These are phyloP conservation scores for Thermomyces lanuginosus DNA, from an alignment of 2,329 filamentous ascomycete species.

Conservation along the genomic window DNA sequence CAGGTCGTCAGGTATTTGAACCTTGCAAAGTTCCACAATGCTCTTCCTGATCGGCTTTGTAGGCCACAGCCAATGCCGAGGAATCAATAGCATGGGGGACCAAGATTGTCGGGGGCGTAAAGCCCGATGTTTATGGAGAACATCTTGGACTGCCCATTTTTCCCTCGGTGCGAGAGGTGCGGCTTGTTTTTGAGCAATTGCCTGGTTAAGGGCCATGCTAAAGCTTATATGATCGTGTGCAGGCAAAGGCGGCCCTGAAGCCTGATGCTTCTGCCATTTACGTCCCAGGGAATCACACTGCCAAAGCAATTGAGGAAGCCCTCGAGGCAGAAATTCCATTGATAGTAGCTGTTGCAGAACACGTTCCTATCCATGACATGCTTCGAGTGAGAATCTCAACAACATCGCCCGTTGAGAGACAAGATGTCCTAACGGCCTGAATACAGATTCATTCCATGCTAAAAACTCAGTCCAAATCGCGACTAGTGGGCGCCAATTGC, in stretches of 20 bases:
- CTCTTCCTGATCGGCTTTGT: too few relatives aligned
- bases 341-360: conserved; percentile 63
- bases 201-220: background rate
- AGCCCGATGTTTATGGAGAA: conserved; percentile 51
- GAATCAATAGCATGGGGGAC: conserved; percentile 66
- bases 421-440: conserved; percentile 4
- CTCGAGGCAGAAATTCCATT: conserved; percentile 64
- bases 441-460: conserved; percentile 50
- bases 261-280: conserved; percentile 68
- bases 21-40: too few relatives aligned
- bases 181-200: conserved; percentile 3
- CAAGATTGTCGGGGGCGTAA: conserved; percentile 64
- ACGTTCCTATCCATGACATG: conserved; percentile 64
- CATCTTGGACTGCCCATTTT: conserved; percentile 59
- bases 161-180: conserved; percentile 46
- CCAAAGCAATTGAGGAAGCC: conserved; percentile 59
- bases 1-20: conserved; percentile 21
- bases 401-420: conserved; percentile 1
- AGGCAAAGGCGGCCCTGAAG: conserved; percentile 53
- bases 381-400: conserved; percentile 38
- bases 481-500: conserved; percentile 65
- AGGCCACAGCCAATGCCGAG: conserved; percentile 57
- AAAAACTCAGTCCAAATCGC: conserved; percentile 51
- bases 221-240: background rate
- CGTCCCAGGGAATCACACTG: conserved; percentile 58